phyloP scores from a whole-genome alignment of 495 filamentous ascomycete genomes.

The Trichoderma virens region DNA sequence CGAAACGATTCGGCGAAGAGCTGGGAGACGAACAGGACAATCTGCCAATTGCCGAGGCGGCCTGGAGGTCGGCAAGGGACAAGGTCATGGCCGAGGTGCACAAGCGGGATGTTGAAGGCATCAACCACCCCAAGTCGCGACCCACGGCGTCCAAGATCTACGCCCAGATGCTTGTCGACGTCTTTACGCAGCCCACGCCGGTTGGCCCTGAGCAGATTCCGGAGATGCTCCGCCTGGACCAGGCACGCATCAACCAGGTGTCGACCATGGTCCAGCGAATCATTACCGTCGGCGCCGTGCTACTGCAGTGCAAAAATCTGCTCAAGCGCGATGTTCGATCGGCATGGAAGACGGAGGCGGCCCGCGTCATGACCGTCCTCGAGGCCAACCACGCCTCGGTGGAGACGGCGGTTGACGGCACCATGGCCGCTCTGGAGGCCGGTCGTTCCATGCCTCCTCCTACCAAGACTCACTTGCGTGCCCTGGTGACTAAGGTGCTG shows the following conservation, averaged over 20 bases:
- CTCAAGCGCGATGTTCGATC: conserved; percentile 86
- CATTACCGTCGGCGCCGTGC: conserved; percentile 69
- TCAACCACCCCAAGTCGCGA: conserved; percentile 45
- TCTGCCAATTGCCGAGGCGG: conserved; percentile 57
- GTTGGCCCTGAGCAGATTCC: conserved; percentile 56
- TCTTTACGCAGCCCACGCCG: conserved; percentile 42
- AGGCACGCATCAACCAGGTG: conserved; percentile 56
- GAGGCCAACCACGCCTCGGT: conserved; percentile 43
- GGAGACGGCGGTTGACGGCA: conserved; percentile 50
- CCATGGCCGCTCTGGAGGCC: conserved; percentile 71
- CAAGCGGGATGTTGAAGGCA: conserved; percentile 63
- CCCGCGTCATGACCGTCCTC: conserved; percentile 56
- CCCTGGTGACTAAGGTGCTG: conserved; percentile 44
- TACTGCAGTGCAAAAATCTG: conserved; percentile 89
- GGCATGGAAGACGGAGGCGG: conserved; percentile 82
- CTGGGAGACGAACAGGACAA: conserved; percentile 50
- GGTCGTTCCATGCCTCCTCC: conserved; percentile 70
- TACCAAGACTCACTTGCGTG: conserved; percentile 49
- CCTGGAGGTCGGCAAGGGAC: conserved; percentile 63
- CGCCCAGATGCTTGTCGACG: conserved; percentile 59
- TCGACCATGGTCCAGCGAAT: conserved; percentile 65
- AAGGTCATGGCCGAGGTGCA: conserved; percentile 64
- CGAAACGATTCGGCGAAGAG: conserved; percentile 63
- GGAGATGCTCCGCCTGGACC: conserved; percentile 80
- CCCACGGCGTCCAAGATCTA: conserved; percentile 68